Base-by-base conservation (phyloP, 257 asterid genomes). In the Salvia splendens region DNA sequence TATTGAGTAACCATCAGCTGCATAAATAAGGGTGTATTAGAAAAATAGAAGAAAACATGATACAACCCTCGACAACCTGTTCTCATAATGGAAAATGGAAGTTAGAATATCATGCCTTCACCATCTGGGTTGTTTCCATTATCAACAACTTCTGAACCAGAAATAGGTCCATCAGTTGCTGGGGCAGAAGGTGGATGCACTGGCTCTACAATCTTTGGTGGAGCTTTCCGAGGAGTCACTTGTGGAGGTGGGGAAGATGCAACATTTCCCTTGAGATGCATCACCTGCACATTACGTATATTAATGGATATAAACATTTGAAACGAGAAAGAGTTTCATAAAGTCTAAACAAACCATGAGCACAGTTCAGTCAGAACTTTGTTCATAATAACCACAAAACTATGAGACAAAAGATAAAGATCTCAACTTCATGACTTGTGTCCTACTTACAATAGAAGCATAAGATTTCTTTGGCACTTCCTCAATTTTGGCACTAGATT, bases 1-100 rank as follows among this genome's bases (percentile, higher is more conserved):
- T 65, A 93, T 78, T 15, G 99, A 93, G 79, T 78, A 83, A 66
- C 99, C 96, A 57, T 91, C 97, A 61, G 95, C 97, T 86, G 89
- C 81, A 75, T 66, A 65, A 63, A 73, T 62, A 17, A 69, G 12
- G 40, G 61, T 35, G 10, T 2, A 42, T 15, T 61, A 10, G 3
- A 53, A n/a, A 71, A 50, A 61, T 5, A 42, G 36, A 51, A 41
- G 47, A 63, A 9, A 11, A 11, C 60, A 7, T 3, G 60, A n/a
- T 7, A 49, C 41, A 61, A 69, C 5, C 38, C 32, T 17, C 47
- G 9, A 67, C 41, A 55, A 43, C 54, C 42, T 40, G 57, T 24
- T 77, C 16, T 45, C 12, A 8, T 12, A 33, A 7, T 9, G 36
- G 30, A 55, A 48, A 70, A 33, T 24, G 54, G 32, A 20, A 70